These are phyloP conservation scores for Saturnispora besseyi DNA, from an alignment of 805 yeast genomes.

Conservation along the genomic window DNA sequence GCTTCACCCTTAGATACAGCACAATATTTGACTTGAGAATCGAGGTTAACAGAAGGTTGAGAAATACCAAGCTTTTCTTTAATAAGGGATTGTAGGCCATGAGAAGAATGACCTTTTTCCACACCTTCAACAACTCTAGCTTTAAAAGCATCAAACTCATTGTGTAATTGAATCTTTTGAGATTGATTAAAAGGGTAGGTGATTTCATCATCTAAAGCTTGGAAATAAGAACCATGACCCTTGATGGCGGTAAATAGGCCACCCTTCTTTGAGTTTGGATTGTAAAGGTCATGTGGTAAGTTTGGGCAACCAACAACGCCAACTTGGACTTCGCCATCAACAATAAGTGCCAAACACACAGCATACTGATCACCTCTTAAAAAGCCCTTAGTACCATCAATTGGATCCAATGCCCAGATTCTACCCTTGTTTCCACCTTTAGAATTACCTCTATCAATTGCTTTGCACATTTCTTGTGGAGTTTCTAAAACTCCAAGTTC, in stretches of 20 bases:
- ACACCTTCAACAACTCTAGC: slow-evolving; percentile 85
- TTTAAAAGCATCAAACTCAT: slow-evolving; percentile 34
- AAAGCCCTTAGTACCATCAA: slow-evolving; percentile 97
- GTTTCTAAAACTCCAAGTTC: slow-evolving; percentile 36
- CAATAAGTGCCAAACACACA: slow-evolving; percentile 84
- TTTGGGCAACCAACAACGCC: slow-evolving; percentile 98
- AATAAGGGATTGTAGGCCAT: slow-evolving; percentile 71
- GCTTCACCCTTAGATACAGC: slow-evolving; percentile 85
- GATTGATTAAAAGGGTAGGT: slow-evolving; percentile 30
- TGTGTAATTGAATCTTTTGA: slow-evolving; percentile 42
- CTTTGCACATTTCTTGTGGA: slow-evolving; percentile 43
- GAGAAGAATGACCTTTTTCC: slow-evolving; percentile 91
- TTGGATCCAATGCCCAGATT: slow-evolving; percentile 96
- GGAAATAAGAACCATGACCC: slow-evolving; percentile 60
- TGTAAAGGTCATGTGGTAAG: slow-evolving; percentile 44
- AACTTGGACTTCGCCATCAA: slow-evolving; percentile 72
- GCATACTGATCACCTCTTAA: slow-evolving; percentile 95
- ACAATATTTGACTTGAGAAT: slow-evolving; percentile 95
- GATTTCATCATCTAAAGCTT: slow-evolving; percentile 30
- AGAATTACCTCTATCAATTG: slow-evolving; percentile 74
- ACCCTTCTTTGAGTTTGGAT: slow-evolving; percentile 41
- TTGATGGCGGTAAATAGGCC: slow-evolving; percentile 65
- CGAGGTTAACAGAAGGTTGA: slow-evolving; percentile 59
- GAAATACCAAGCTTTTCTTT: slow-evolving; percentile 56
- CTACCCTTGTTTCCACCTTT: slow-evolving; percentile 73